Percentiles rank a stretch among this genome's conserved stretches.
Evolutionary conservation across 495 filamentous ascomycete genomes (phyloP).

Genomic region (Neurospora intermedia): DNA sequence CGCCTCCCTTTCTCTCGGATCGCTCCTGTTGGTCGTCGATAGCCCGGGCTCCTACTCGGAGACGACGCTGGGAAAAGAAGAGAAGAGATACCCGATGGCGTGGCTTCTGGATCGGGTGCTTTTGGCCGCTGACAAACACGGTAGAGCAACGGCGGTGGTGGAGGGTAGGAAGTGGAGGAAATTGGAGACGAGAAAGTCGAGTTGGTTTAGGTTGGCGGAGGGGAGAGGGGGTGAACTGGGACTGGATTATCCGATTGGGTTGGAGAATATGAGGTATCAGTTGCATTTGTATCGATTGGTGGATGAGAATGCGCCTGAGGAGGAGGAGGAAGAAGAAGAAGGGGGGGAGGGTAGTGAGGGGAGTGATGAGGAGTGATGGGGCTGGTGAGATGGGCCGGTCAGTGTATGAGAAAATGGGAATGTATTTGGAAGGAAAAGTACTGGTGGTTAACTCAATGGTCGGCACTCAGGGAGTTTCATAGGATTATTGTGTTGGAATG

Average conservation of each 20-base stretch:
- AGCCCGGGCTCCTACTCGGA: conserved; percentile 88
- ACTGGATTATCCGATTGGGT: conserved; percentile 66
- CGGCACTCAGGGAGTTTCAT: neutral
- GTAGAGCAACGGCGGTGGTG: conserved; percentile 11
- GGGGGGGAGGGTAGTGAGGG: neutral
- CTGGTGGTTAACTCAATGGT: neutral
- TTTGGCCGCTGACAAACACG: conserved; percentile 20
- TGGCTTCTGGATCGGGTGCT: conserved; percentile 84
- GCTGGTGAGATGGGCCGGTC: neutral
- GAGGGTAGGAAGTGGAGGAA: conserved; percentile 53
- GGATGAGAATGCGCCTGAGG: conserved; percentile 1
- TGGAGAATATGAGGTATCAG: conserved; percentile 95
- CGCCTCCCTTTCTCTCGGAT: conserved; percentile 39
- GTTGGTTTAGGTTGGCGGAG: conserved; percentile 70
- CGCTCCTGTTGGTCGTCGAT: conserved; percentile 77
- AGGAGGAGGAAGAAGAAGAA: neutral
- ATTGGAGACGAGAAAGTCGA: conserved; percentile 59
- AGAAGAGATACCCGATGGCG: conserved; percentile 80
- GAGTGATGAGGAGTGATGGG: neutral
- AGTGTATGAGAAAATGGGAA: neutral
- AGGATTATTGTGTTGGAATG: neutral
- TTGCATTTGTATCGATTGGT: conserved; percentile 59
- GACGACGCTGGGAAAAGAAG: conserved; percentile 48
- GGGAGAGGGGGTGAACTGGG: conserved; percentile 5
- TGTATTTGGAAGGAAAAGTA: neutral